Conservation (phyloP, 108 stramenopile species). For the Nannochloropsis salina region DNA sequence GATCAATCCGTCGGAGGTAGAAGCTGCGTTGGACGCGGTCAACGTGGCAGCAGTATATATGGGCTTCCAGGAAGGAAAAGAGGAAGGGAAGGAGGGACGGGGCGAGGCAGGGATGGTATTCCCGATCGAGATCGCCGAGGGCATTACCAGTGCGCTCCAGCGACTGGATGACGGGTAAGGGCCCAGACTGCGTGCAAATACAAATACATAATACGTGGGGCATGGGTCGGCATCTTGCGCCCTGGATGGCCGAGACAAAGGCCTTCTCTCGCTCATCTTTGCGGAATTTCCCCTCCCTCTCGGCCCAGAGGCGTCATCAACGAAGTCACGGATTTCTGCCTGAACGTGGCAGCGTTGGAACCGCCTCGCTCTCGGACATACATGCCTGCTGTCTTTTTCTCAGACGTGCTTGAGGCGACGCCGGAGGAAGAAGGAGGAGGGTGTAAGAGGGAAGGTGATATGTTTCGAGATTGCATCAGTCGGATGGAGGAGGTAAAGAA, state of each 20-base stretch:
- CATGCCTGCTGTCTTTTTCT: background rate
- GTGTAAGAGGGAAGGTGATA: background rate
- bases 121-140: background rate
- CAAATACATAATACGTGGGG: no score
- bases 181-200: background rate
- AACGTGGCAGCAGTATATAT: background rate
- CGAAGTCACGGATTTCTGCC: background rate
- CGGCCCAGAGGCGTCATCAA: background rate
- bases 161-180: background rate
- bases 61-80: background rate
- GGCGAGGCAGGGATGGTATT: background rate
- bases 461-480: background rate
- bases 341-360: background rate
- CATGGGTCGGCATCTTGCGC: no score
- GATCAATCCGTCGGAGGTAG: background rate
- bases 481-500: background rate
- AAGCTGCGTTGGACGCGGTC: background rate
- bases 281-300: background rate
- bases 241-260: no score
- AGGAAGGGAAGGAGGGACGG: background rate
- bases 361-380: background rate
- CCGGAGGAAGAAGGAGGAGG: background rate
- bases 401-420: background rate
- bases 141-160: background rate
- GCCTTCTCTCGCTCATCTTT: background rate